These are phyloP conservation scores for Paulownia fortunei DNA, from an alignment of 257 asterid genomes.

Conservation along the genomic window DNA sequence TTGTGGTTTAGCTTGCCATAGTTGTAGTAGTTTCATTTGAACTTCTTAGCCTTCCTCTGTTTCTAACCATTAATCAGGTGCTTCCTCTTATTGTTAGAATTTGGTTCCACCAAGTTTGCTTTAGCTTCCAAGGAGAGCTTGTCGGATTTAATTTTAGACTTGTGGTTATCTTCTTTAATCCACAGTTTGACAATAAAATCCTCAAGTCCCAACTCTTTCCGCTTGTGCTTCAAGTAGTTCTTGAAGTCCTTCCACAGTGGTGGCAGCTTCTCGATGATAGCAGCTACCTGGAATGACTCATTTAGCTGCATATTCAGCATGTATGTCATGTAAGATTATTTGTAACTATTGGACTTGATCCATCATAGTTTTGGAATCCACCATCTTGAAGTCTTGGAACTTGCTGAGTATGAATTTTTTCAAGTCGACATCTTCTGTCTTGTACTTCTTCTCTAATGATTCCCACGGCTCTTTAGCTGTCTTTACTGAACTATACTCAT, in stretches of 20 bases:
- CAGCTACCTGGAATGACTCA: neutral
- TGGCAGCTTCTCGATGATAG: neutral
- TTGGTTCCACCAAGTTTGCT: neutral
- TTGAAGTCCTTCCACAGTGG: neutral
- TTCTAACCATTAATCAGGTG: neutral
- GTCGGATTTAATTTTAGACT: neutral
- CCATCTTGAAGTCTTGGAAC: no score
- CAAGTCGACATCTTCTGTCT: no score
- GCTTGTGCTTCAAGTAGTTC: neutral
- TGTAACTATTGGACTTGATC: no score
- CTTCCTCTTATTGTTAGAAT: neutral
- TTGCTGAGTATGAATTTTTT: no score
- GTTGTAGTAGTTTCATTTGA: neutral
- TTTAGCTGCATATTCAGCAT: no score
- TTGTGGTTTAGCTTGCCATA: neutral
- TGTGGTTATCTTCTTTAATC: neutral
- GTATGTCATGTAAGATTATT: no score
- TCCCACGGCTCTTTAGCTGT: neutral
- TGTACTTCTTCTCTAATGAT: neutral
- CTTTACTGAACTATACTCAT: neutral
- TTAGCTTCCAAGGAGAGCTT: neutral
- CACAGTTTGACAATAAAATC: no score
- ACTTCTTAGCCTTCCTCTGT: neutral
- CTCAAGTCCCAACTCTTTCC: neutral
- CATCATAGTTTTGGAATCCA: no score